A percentile compares a stretch with the other conserved stretches of the same genome.
Conservation (phyloP, 306 rosid species). For the Prunus campanulata region DNA sequence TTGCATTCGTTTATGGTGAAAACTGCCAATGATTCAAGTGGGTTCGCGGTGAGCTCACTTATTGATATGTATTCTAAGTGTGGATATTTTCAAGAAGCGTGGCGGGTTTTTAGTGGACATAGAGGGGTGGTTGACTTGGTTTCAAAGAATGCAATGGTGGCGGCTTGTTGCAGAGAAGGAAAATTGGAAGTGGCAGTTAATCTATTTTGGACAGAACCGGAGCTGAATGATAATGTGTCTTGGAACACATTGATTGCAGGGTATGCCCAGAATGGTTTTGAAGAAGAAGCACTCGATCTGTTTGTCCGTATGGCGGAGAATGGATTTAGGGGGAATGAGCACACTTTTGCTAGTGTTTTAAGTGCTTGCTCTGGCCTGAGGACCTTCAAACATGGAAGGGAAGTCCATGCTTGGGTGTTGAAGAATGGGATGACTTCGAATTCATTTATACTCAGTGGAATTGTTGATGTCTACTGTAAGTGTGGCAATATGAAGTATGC, state of each 20-base stretch:
- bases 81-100: slow-evolving; percentile 54
- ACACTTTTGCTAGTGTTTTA: slow-evolving; percentile 67
- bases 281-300: slow-evolving; percentile 51
- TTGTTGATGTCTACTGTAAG: slow-evolving; percentile 72
- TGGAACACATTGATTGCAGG: slow-evolving; percentile 86
- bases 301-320: slow-evolving; percentile 49
- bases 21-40: slow-evolving; percentile 54
- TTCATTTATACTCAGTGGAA: slow-evolving; percentile 62
- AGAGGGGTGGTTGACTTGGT: slow-evolving; percentile 48
- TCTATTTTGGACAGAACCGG: slow-evolving; percentile 45
- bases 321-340: slow-evolving; percentile 50
- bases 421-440: slow-evolving; percentile 43
- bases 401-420: slow-evolving; percentile 62
- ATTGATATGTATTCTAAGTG: slow-evolving; percentile 82
- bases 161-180: slow-evolving; percentile 75
- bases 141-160: slow-evolving; percentile 75
- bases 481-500: slow-evolving; percentile 64
- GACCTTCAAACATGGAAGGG: slow-evolving; percentile 50
- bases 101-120: slow-evolving; percentile 35
- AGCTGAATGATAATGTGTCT: slow-evolving; percentile 54
- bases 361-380: slow-evolving; percentile 61
- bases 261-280: slow-evolving; percentile 51
- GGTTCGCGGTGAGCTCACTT: slow-evolving; percentile 56
- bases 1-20: slow-evolving; percentile 76
- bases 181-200: slow-evolving; percentile 55